Conservation (phyloP, 2,329 filamentous ascomycete species). For the Rugonectria rugulosa region DNA sequence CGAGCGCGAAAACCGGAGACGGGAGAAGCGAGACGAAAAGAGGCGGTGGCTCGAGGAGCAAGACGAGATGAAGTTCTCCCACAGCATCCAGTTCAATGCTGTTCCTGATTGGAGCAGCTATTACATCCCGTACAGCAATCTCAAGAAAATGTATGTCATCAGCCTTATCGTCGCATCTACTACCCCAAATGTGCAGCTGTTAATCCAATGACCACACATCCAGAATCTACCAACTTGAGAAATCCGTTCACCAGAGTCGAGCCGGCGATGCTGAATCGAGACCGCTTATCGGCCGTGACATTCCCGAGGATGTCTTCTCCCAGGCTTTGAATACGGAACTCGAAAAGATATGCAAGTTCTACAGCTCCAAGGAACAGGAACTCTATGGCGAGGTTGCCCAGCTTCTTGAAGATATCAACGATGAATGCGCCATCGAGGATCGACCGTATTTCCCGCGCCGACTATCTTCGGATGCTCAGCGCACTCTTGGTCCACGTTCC, state of each 20-base stretch:
- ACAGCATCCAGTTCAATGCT: constrained; percentile 99
- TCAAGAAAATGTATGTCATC: constrained; percentile 88
- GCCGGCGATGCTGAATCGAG: constrained; percentile 80
- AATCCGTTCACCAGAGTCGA: constrained; percentile 72
- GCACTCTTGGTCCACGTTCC: constrained; percentile 29
- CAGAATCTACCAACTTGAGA: constrained; percentile 95
- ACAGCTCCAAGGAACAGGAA: constrained; percentile 86
- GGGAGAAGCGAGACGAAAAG: constrained; percentile 66
- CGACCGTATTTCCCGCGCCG: constrained; percentile 47
- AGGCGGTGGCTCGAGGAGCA: constrained; percentile 73
- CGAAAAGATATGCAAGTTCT: constrained; percentile 94
- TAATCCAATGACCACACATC: constrained; percentile 42
- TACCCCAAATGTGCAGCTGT: constrained; percentile 8
- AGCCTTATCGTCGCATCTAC: not conserved
- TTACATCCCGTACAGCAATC: constrained; percentile 97
- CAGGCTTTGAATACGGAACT: constrained; percentile 86
- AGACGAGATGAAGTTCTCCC: constrained; percentile 99
- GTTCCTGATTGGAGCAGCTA: constrained; percentile 99
- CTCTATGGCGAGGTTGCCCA: constrained; percentile 82
- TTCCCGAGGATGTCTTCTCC: constrained; percentile 83
- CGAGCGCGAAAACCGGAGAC: constrained; percentile 45
- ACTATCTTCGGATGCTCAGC: constrained; percentile 35
- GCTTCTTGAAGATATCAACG: constrained; percentile 76
- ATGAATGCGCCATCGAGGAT: constrained; percentile 63
- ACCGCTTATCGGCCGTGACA: constrained; percentile 76